These are phyloP conservation scores for Emmonsia crescens DNA, from an alignment of 2,329 filamentous ascomycete species.

Conservation along the genomic window DNA sequence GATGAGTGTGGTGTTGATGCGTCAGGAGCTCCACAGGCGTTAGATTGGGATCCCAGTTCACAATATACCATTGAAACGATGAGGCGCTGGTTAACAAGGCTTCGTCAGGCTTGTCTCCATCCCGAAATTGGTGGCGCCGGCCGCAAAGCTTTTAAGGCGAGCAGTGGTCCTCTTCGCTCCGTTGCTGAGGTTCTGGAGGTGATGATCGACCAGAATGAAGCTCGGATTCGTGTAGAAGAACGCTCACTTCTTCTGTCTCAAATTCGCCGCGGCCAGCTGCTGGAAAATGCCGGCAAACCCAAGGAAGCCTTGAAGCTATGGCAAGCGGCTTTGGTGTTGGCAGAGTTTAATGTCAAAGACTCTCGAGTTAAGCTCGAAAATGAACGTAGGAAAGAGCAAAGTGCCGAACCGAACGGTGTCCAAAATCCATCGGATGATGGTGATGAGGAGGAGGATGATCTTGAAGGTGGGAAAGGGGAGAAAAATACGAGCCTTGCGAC, in stretches of 20 bases:
- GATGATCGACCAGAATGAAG: constrained; percentile 82
- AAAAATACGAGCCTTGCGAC: constrained; percentile 43
- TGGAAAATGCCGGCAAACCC: constrained; percentile 62
- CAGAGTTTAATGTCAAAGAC: constrained; percentile 43
- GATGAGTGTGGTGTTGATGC: constrained; percentile 54
- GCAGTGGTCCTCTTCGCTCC: constrained; percentile 60
- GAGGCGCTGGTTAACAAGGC: constrained; percentile 64
- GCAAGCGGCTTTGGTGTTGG: constrained; percentile 45
- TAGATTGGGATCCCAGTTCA: constrained; percentile 56
- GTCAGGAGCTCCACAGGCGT: constrained; percentile 50
- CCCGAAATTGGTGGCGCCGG: constrained; percentile 66
- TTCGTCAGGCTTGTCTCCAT: constrained; percentile 77
- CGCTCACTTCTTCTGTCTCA: constrained; percentile 53
- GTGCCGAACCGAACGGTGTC: not conserved
- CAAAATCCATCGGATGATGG: constrained; percentile 18
- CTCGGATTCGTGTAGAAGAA: constrained; percentile 55
- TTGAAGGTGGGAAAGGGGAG: constrained; percentile 23
- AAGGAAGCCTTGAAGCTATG: constrained; percentile 61
- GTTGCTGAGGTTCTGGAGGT: constrained; percentile 76
- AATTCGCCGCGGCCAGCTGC: constrained; percentile 62
- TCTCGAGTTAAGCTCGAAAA: constrained; percentile 51
- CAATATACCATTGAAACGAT: constrained; percentile 53
- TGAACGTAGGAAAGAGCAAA: constrained; percentile 29
- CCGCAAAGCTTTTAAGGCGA: constrained; percentile 53
- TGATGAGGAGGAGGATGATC: constrained; percentile 28